These are phyloP conservation scores for Saccharomyces hybrid DNA, from an alignment of 1,139 yeast species.

Conservation along the genomic window DNA sequence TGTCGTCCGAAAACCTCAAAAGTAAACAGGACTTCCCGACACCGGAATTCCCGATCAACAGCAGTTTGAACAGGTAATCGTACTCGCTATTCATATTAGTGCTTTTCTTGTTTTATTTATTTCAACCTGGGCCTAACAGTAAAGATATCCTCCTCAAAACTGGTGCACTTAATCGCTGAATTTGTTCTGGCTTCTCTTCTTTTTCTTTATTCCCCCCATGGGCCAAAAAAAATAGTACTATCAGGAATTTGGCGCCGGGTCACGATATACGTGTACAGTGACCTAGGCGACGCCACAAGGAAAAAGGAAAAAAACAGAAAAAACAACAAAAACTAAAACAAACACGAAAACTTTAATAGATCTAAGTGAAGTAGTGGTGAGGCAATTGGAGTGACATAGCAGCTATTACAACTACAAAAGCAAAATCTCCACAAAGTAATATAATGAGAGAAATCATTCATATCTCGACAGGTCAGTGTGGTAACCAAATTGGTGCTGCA, in stretches of 20 bases:
- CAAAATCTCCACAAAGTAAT: background rate
- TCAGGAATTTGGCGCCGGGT: background rate
- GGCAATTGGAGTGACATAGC: background rate
- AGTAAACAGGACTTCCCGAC: slow-evolving; percentile 95
- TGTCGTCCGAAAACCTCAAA: slow-evolving; percentile 93
- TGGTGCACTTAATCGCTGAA: background rate
- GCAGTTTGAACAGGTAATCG: slow-evolving; percentile 92
- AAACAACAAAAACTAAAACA: background rate
- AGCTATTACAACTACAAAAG: slow-evolving; percentile 1
- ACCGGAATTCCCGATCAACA: slow-evolving; percentile 96
- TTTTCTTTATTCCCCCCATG: background rate
- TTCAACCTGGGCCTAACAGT: background rate
- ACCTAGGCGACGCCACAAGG: background rate
- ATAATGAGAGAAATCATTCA: slow-evolving; percentile 70
- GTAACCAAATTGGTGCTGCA: slow-evolving; percentile 98
- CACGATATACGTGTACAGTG: background rate
- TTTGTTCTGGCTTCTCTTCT: background rate
- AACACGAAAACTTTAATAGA: background rate
- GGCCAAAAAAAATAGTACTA: background rate
- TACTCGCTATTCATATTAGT: slow-evolving; percentile 68
- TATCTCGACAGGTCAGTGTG: slow-evolving; percentile 97
- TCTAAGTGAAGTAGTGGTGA: background rate
- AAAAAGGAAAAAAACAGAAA: background rate
- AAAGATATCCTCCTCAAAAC: background rate
- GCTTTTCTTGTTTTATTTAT: slow-evolving; percentile 1